A percentile compares a stretch with the other conserved stretches of the same genome.
phyloP scores from a whole-genome alignment of 306 rosid genomes.

The Lotus japonicus region DNA sequence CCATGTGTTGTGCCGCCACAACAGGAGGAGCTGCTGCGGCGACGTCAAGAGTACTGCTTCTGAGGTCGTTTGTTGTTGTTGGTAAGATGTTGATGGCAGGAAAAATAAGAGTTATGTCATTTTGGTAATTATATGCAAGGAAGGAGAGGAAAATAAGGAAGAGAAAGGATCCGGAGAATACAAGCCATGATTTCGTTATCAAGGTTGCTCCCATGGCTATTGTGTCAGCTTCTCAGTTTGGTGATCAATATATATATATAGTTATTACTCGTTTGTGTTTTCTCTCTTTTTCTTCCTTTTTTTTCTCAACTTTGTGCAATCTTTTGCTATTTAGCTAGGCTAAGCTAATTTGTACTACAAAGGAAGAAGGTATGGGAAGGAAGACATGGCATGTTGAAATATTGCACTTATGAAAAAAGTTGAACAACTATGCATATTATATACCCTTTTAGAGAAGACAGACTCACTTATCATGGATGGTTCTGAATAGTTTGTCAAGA shows the following conservation, averaged over 20 bases:
- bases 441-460: background rate
- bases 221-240: background rate
- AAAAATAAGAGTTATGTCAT: background rate
- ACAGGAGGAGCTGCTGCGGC: background rate
- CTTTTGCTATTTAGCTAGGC: background rate
- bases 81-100: background rate
- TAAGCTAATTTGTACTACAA: background rate
- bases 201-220: slow-evolving; percentile 8
- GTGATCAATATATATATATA: background rate
- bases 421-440: background rate
- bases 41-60: background rate
- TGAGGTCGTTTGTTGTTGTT: background rate
- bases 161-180: background rate
- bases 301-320: too few species aligned
- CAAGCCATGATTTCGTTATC: slow-evolving; percentile 1
- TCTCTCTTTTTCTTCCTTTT: background rate
- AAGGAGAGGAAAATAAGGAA: slow-evolving; percentile 5
- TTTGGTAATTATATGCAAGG: background rate
- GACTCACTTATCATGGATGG: background rate
- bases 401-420: background rate
- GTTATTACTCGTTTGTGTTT: background rate
- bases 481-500: slow-evolving; percentile 13
- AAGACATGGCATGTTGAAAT: slow-evolving; percentile 15
- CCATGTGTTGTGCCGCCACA: background rate
- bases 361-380: background rate